Percentiles rank a stretch among this genome's conserved stretches.
These are phyloP conservation scores for Lizonia empirigonia DNA, from an alignment of 2,329 filamentous ascomycete species.

Conservation along the genomic window DNA sequence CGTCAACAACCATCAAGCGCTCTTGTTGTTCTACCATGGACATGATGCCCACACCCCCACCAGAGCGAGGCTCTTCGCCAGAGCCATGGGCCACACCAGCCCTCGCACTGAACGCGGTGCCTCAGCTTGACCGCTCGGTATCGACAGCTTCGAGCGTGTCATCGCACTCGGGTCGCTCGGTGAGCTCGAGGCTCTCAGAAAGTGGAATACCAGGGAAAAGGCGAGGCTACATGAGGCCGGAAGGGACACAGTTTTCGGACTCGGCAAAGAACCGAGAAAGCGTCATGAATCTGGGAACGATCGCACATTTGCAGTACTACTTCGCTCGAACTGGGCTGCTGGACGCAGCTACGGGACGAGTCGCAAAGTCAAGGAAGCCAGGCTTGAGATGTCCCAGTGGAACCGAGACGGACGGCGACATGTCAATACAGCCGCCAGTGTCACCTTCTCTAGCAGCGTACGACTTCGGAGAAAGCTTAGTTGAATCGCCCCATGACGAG, in stretches of 20 bases:
- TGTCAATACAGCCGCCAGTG: conserved; percentile 32
- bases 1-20: conserved; percentile 9
- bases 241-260: conserved; percentile 85
- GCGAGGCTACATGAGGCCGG: conserved; percentile 85
- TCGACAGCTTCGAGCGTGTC: conserved; percentile 65
- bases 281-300: conserved; percentile 94
- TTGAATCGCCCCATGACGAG: conserved; percentile 62
- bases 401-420: conserved; percentile 38
- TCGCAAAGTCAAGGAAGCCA: conserved; percentile 70
- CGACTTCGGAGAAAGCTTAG: conserved; percentile 47
- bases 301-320: conserved; percentile 97
- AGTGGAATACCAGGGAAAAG: conserved; percentile 56
- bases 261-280: conserved; percentile 91
- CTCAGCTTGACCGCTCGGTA: conserved; percentile 66
- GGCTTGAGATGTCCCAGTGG: conserved; percentile 45
- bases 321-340: conserved; percentile 93
- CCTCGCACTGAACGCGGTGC: conserved; percentile 65
- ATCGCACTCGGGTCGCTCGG: conserved; percentile 65
- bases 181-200: conserved; percentile 60
- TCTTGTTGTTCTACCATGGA: conserved; percentile 35
- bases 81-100: conserved; percentile 67
- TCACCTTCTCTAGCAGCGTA: conserved; percentile 31
- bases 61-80: conserved; percentile 60
- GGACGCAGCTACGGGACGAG: conserved; percentile 88
- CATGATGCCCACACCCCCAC: conserved; percentile 48